These are phyloP conservation scores for Penstemon newberryi DNA, from an alignment of 257 asterid species.

Conservation along the genomic window DNA sequence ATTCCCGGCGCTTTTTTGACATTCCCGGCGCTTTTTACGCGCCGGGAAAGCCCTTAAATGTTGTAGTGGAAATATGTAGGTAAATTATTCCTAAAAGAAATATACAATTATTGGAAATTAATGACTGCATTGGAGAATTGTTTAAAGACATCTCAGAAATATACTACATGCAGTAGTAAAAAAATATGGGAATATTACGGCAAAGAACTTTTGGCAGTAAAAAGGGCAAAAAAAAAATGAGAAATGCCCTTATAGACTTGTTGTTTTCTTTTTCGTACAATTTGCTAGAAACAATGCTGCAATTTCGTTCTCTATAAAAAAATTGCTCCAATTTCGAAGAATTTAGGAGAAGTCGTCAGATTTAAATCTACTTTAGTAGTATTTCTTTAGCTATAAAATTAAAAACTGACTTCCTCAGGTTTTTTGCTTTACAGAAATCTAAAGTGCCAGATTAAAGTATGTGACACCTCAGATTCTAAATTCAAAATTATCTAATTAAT, in stretches of 20 bases:
- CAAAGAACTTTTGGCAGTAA: too few species aligned
- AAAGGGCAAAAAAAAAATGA: neutral
- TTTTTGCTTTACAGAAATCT: conserved; percentile 23
- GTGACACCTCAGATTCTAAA: conserved; percentile 24
- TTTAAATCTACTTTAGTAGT: conserved; percentile 28
- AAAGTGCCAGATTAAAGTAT: conserved; percentile 35
- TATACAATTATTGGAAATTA: too few species aligned
- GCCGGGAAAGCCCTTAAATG: too few species aligned
- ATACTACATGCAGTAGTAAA: too few species aligned
- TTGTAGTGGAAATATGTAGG: too few species aligned
- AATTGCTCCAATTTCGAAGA: conserved; percentile 19
- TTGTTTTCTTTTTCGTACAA: neutral
- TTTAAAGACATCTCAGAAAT: too few species aligned
- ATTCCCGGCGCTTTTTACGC: too few species aligned
- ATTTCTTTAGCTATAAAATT: conserved; percentile 27
- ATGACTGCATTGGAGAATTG: too few species aligned
- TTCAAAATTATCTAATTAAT: neutral
- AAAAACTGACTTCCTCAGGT: conserved; percentile 32
- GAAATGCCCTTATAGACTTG: neutral
- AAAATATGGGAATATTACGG: too few species aligned
- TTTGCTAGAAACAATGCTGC: conserved; percentile 26
- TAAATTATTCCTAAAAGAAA: too few species aligned
- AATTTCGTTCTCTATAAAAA: neutral
- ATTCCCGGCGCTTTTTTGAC: too few species aligned
- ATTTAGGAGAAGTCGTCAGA: conserved; percentile 36